Evolutionary conservation across 768 basidiomycete species (phyloP).

Genomic region (Tulasnella sp.): DNA sequence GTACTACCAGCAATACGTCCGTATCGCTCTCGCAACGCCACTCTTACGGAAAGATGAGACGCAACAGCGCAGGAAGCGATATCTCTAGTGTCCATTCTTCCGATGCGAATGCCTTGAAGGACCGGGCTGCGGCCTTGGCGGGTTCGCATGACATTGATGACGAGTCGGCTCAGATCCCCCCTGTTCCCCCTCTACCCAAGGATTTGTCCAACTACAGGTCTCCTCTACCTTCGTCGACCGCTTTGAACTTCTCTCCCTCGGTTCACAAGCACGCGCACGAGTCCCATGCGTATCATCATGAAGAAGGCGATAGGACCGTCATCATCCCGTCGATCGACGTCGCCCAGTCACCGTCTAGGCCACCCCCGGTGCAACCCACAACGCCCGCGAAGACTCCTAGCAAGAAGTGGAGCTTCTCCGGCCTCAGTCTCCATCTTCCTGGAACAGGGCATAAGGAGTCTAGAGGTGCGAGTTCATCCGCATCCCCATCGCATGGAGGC

Average conservation of each 20-base stretch:
- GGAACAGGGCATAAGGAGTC: background rate
- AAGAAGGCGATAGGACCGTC: slow-evolving; percentile 38
- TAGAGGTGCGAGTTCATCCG: background rate
- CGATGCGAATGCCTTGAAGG: slow-evolving; percentile 48
- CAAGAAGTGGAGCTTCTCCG: slow-evolving; percentile 92
- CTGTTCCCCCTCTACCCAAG: slow-evolving; percentile 87
- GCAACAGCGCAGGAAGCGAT: slow-evolving; percentile 84
- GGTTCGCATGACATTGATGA: slow-evolving; percentile 39
- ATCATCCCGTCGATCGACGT: slow-evolving; percentile 13
- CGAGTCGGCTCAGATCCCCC: slow-evolving; percentile 67
- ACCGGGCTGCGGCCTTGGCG: slow-evolving; percentile 53
- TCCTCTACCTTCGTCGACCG: slow-evolving; percentile 44
- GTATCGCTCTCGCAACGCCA: slow-evolving; percentile 61
- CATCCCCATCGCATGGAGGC: background rate
- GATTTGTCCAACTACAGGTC: slow-evolving; percentile 70
- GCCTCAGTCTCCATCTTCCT: background rate
- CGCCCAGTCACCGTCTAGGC: slow-evolving; percentile 26
- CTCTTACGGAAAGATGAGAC: slow-evolving; percentile 50
- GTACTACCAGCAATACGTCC: slow-evolving; percentile 66
- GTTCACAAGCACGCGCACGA: slow-evolving; percentile 19
- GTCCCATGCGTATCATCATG: slow-evolving; percentile 21
- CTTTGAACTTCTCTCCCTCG: slow-evolving; percentile 31
- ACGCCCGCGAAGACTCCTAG: slow-evolving; percentile 7
- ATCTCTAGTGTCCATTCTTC: slow-evolving; percentile 62
- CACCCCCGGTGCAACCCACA: slow-evolving; percentile 29